Conservation (phyloP, 495 filamentous ascomycete genomes). For the Trichoderma gamsii region DNA sequence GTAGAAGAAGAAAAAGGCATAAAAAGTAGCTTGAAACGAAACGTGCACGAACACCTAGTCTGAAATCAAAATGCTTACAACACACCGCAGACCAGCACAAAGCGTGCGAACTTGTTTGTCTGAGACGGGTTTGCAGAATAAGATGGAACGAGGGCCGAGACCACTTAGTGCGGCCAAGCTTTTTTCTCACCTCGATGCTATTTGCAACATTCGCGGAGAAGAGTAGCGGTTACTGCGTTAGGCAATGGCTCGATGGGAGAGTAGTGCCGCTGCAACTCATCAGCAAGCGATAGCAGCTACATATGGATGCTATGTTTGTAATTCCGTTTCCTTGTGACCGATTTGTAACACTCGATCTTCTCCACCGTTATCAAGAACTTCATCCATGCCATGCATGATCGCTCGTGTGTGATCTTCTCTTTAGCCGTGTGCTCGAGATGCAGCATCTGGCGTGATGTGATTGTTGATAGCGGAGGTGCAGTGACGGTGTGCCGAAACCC, state of each 20-base stretch:
- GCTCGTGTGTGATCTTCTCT: background rate
- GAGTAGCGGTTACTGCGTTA: background rate
- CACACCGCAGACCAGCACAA: background rate
- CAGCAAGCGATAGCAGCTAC: background rate
- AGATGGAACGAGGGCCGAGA: background rate
- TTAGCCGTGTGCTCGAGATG: background rate
- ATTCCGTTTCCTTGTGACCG: background rate
- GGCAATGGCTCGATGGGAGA: background rate
- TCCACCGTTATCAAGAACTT: background rate
- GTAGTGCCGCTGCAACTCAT: background rate
- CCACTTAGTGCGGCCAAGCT: conserved; percentile 1
- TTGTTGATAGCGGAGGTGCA: no score
- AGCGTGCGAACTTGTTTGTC: background rate
- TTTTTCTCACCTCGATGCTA: background rate
- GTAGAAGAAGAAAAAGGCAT: background rate
- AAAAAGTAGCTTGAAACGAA: conserved; percentile 5
- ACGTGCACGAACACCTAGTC: background rate
- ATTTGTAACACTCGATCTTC: background rate
- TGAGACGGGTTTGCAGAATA: background rate
- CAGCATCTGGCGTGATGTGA: no score
- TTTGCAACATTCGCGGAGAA: background rate
- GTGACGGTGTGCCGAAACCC: no score
- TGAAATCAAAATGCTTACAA: no score
- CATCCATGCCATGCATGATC: background rate
- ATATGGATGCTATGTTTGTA: background rate